Evolutionary conservation across 1,284 basidiomycete genomes (phyloP).

Genomic region (Apiotrichum domesticum): DNA sequence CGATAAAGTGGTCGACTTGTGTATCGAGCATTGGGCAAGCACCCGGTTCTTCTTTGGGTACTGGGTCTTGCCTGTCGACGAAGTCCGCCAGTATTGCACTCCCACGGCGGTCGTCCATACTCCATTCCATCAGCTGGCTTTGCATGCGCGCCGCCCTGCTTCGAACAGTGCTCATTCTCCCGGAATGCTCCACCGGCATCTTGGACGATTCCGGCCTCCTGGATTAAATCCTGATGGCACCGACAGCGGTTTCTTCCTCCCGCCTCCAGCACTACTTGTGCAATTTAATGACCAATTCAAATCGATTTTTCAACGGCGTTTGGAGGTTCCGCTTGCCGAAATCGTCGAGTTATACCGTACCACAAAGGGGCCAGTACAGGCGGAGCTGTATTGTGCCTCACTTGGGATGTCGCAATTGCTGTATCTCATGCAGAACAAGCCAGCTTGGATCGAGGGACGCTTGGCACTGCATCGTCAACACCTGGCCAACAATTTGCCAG

Average conservation of each 20-base stretch:
- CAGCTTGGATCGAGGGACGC: background rate
- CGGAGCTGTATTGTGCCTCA: conserved; percentile 1
- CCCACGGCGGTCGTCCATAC: background rate
- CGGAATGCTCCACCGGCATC: background rate
- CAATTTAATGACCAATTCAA: conserved; percentile 8
- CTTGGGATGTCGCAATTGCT: background rate
- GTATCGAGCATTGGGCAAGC: conserved; percentile 19
- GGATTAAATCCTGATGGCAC: background rate
- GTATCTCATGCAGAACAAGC: background rate
- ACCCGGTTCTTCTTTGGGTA: conserved; percentile 23
- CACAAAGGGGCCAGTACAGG: background rate
- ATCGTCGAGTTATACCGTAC: conserved; percentile 2
- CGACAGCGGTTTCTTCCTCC: conserved; percentile 4
- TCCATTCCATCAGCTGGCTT: background rate
- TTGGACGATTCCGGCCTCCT: conserved; percentile 9
- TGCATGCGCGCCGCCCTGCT: background rate
- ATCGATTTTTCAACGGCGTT: background rate
- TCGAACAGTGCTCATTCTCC: too few relatives aligned
- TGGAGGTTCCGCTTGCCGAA: conserved; percentile 6
- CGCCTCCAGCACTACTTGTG: conserved; percentile 5
- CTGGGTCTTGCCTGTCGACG: conserved; percentile 32
- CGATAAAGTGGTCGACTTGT: conserved; percentile 10
- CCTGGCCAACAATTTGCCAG: background rate
- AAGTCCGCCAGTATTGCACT: conserved; percentile 17
- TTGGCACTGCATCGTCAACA: background rate